Conservation (phyloP, 202 grass and related monocot genomes). For the Zizania palustris region DNA sequence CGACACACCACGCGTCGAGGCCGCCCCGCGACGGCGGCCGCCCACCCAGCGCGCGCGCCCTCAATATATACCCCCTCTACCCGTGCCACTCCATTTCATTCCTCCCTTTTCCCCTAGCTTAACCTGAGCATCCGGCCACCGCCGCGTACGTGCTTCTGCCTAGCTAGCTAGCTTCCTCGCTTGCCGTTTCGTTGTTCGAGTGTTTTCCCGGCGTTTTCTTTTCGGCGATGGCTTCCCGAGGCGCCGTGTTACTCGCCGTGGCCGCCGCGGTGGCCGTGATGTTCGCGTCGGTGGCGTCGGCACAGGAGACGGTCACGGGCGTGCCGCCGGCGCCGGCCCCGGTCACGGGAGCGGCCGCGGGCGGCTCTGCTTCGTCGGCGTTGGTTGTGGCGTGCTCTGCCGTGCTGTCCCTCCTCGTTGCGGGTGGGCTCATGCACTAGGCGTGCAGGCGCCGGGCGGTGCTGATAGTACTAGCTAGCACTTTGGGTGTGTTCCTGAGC, state of each 20-base stretch:
- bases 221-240: constrained; percentile 34
- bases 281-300: constrained; percentile 44
- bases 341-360: constrained; percentile 37
- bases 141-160: constrained; percentile 1
- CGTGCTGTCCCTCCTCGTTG: constrained; percentile 42
- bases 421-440: constrained; percentile 39
- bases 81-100: neutral
- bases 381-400: constrained; percentile 45
- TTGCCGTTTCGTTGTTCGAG: neutral
- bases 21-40: constrained; percentile 13
- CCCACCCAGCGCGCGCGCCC: constrained; percentile 32
- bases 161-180: neutral
- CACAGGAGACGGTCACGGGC: constrained; percentile 41
- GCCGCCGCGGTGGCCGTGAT: constrained; percentile 35
- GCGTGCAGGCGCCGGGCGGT: neutral
- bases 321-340: constrained; percentile 52
- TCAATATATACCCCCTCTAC: constrained; percentile 40
- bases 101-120: neutral
- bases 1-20: neutral
- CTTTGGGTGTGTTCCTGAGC: neutral
- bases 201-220: neutral
- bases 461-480: neutral
- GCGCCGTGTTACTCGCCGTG: constrained; percentile 30
- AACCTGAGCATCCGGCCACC: neutral
- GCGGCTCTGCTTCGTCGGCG: constrained; percentile 17